A percentile compares a stretch with the other conserved stretches of the same genome.
Conservation (phyloP, 257 asterid species). For the Penstemon eatonii region DNA sequence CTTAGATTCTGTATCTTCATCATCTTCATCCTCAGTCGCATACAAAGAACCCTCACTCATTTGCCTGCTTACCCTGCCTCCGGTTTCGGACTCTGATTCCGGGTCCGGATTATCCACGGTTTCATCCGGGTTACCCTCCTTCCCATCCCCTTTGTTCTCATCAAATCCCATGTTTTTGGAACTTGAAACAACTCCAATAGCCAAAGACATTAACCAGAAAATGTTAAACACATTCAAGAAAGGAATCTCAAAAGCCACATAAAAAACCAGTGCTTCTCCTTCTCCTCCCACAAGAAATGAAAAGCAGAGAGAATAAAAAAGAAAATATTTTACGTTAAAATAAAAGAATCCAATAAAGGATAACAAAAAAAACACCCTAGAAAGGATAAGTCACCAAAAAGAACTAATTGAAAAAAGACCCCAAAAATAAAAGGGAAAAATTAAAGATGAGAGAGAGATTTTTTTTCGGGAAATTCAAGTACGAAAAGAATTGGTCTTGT, state of each 20-base stretch:
- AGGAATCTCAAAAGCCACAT: slow-evolving; percentile 1
- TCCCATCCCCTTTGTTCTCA: slow-evolving; percentile 26
- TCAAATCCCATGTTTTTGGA: slow-evolving; percentile 46
- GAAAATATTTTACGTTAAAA: slow-evolving; percentile 12
- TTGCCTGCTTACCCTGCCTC: slow-evolving; percentile 31
- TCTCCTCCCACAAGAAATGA: background rate
- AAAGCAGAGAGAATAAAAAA: slow-evolving; percentile 14
- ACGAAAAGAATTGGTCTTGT: slow-evolving; percentile 33
- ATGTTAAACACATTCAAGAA: background rate
- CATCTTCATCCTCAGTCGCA: slow-evolving; percentile 60
- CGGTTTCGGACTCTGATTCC: slow-evolving; percentile 35
- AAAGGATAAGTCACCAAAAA: background rate
- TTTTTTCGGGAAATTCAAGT: slow-evolving; percentile 2
- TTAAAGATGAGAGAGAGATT: slow-evolving; percentile 12
- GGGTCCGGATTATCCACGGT: slow-evolving; percentile 24
- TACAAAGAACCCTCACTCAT: slow-evolving; percentile 47
- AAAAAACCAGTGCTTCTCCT: background rate
- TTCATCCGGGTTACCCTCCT: slow-evolving; percentile 10
- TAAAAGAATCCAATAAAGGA: background rate
- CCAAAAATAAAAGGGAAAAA: background rate
- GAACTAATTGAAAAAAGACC: slow-evolving; percentile 11
- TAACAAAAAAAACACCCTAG: background rate
- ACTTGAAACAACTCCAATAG: slow-evolving; percentile 50
- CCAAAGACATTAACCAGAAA: slow-evolving; percentile 49
- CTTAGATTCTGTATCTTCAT: slow-evolving; percentile 45